Conservation (phyloP, 345 rosid genomes). For the Ceriops tagal region DNA sequence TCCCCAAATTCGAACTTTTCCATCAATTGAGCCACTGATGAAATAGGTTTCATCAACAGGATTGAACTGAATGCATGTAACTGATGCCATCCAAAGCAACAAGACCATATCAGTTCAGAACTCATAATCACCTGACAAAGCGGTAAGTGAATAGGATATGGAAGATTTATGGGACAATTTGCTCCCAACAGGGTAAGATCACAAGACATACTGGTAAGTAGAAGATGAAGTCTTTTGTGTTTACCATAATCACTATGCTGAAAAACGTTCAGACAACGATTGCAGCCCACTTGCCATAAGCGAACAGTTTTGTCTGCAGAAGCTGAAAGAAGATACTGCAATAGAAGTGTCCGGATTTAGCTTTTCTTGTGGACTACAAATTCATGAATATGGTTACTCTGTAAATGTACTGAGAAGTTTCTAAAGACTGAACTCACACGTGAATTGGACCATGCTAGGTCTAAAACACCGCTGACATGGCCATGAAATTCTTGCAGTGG, state of each 20-base stretch:
- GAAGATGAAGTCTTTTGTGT: background rate
- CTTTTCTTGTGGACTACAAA: background rate
- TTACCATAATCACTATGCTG: constrained; percentile 70
- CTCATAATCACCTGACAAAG: background rate
- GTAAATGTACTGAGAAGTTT: background rate
- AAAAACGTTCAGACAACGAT: constrained; percentile 51
- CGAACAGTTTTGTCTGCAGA: constrained; percentile 80
- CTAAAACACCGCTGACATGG: constrained; percentile 66
- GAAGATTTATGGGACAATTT: background rate
- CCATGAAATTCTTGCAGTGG: constrained; percentile 74
- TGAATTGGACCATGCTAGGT: constrained; percentile 79
- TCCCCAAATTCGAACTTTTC: constrained; percentile 93
- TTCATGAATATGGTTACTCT: background rate
- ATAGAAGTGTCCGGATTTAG: constrained; percentile 10
- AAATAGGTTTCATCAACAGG: constrained; percentile 65
- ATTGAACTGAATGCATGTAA: constrained; percentile 83
- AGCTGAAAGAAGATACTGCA: constrained; percentile 73
- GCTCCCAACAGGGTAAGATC: background rate
- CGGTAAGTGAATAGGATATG: background rate
- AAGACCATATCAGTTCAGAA: constrained; percentile 11
- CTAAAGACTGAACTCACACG: constrained; percentile 48
- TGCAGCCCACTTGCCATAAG: constrained; percentile 60
- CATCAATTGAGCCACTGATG: constrained; percentile 87
- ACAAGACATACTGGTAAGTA: background rate
- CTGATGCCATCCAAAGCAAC: constrained; percentile 41